Base-by-base conservation (phyloP, 495 filamentous ascomycete species). In the Tuber calosporum region DNA sequence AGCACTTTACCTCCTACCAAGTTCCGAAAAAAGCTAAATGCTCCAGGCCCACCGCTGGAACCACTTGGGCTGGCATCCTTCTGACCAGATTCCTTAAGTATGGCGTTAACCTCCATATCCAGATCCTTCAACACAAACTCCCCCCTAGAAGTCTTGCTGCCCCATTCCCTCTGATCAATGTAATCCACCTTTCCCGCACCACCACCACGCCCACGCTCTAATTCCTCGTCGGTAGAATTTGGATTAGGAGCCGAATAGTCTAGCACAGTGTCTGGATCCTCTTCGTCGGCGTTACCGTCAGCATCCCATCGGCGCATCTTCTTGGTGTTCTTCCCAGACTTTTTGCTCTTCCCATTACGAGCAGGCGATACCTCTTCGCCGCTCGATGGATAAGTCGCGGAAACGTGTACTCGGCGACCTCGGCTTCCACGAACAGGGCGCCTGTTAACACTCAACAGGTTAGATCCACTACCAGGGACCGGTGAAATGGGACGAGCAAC, bases 121-220 rank as follows among this genome's bases (percentile, higher is more conserved):
- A 99, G 82, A 79, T 99, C 95, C 77, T 91, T 97, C 78, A 99
- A 84, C 42, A 98, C 91, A 74, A 97, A 98, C 76, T 97, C 90
- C 8, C 95, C 95, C 83, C 93, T 93, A 19, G 88, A 87, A 8
- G 93, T 96, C 75, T 88, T 89, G 30, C 86, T 91, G 26, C 95
- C 95, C 92, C 92, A 95, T 30, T 91, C 87, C 17, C 90, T 90
- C 48, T 89, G 87, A 70, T 91, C 88, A 34, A 98, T 89, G 43
- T 88, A 87, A 77, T 95, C 92, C 36, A 93, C 83, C 37, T 84
- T 79, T 20, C 80, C 68, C 30, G 36, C 39, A 30, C 34, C 30
- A 40, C 34, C 30, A 40, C 74, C 68, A 13, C 75, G 73, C 1
- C 84, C 82, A 53, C 81, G 84, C 36, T 81, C 82, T 2, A 80